Conservation (phyloP, 306 rosid genomes). For the Cucurbita maxima region DNA sequence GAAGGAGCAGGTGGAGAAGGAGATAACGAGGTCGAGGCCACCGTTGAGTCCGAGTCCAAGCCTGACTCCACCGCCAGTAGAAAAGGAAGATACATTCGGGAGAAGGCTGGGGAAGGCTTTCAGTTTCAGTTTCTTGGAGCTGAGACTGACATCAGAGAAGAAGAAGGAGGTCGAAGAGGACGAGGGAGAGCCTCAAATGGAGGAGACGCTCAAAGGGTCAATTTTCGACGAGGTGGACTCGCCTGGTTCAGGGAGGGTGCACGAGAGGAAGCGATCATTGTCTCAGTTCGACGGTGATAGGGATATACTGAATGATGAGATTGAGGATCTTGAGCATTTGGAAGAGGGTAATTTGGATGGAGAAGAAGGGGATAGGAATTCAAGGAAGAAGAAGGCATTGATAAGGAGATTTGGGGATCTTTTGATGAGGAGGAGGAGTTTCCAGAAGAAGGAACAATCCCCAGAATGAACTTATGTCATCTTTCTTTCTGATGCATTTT, state of each 20-base stretch:
- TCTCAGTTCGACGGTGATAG: constrained; percentile 12
- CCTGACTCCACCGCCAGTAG: neutral
- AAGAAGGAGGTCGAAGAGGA: constrained; percentile 17
- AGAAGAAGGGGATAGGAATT: constrained; percentile 30
- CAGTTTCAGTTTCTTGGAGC: constrained; percentile 23
- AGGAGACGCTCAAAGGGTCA: constrained; percentile 38
- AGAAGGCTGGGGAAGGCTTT: constrained; percentile 20
- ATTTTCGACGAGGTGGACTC: constrained; percentile 37
- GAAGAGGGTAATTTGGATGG: constrained; percentile 27
- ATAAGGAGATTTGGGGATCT: constrained; percentile 74
- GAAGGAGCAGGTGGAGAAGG: neutral
- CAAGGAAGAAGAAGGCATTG: constrained; percentile 62
- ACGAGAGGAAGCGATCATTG: constrained; percentile 5
- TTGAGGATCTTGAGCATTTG: constrained; percentile 29
- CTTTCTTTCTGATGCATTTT: neutral
- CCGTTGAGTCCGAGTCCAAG: neutral
- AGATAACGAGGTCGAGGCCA: constrained; percentile 10
- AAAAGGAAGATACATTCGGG: constrained; percentile 19
- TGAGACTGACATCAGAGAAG: constrained; percentile 17
- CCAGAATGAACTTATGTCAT: constrained; percentile 13
- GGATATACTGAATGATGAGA: constrained; percentile 18
- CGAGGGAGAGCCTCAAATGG: constrained; percentile 21
- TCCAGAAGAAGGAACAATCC: constrained; percentile 21
- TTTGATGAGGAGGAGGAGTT: constrained; percentile 33
- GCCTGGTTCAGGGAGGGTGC: constrained; percentile 24